Conservation (phyloP, 164 flowering plant species). For the Vitis amurensis region DNA sequence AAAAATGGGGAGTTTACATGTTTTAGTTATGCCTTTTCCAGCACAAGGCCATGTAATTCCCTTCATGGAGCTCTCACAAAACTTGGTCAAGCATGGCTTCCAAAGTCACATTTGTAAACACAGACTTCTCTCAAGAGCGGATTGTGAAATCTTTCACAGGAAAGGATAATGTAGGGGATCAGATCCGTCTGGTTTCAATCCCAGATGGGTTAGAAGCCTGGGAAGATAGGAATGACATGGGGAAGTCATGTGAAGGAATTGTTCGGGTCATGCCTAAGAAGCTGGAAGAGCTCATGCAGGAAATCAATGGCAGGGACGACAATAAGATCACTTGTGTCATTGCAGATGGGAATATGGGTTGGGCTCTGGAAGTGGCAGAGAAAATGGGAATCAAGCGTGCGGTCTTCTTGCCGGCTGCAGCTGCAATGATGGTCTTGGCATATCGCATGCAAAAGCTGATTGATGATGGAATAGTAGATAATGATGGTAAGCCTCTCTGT, state of each 20-base stretch:
- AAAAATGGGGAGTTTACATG: constrained; percentile 30
- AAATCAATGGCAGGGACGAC: constrained; percentile 12
- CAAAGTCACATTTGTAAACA: constrained; percentile 37
- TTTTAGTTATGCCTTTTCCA: constrained; percentile 36
- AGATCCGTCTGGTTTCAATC: constrained; percentile 26
- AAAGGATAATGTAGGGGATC: not conserved
- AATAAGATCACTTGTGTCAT: constrained; percentile 23
- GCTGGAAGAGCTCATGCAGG: constrained; percentile 29
- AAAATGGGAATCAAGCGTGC: constrained; percentile 29
- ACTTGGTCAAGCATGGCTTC: constrained; percentile 28
- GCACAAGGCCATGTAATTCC: constrained; percentile 59
- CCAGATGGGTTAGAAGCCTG: constrained; percentile 35
- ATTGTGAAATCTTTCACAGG: constrained; percentile 14
- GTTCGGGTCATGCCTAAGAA: constrained; percentile 20
- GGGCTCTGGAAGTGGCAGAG: constrained; percentile 33
- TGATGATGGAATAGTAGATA: constrained; percentile 22
- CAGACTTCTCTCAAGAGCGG: constrained; percentile 23
- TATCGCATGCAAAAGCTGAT: constrained; percentile 29
- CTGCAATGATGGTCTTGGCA: constrained; percentile 15
- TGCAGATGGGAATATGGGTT: constrained; percentile 33
- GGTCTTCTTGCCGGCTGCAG: constrained; percentile 39
- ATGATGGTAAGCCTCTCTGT: too few relatives aligned
- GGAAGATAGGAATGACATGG: constrained; percentile 25
- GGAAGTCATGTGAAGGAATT: constrained; percentile 12
- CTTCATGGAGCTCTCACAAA: constrained; percentile 34